Conservation (phyloP, 768 basidiomycete species). For the Tylopilus vinaceipallidus region DNA sequence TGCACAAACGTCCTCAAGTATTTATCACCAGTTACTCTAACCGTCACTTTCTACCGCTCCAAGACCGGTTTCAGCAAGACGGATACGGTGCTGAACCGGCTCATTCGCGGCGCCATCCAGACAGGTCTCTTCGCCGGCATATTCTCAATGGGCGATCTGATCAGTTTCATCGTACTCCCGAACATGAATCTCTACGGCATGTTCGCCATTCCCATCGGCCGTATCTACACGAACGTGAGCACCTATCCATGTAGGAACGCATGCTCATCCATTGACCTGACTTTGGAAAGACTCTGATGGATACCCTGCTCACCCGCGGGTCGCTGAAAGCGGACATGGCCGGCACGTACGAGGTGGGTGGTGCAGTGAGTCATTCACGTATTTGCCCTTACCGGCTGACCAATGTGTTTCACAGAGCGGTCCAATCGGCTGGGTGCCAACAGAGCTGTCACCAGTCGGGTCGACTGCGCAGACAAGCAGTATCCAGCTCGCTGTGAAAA, state of each 20-base stretch:
- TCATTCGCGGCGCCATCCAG: neutral
- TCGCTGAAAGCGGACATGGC: neutral
- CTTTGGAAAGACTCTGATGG: slow-evolving; percentile 8
- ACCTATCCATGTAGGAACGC: no score
- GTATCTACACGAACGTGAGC: neutral
- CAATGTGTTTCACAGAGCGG: neutral
- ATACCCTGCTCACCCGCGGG: slow-evolving; percentile 9
- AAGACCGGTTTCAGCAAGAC: neutral
- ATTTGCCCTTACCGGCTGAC: neutral
- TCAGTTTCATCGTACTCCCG: neutral
- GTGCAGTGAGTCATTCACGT: neutral
- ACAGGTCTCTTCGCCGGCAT: neutral
- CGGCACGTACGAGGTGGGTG: neutral
- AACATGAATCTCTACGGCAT: neutral
- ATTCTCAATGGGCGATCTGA: neutral
- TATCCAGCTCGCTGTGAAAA: slow-evolving; percentile 2
- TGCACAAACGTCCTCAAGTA: no score
- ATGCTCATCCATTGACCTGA: neutral
- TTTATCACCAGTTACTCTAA: neutral
- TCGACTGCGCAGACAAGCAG: neutral
- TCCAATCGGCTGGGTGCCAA: neutral
- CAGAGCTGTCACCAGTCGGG: neutral
- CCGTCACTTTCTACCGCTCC: neutral
- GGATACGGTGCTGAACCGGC: neutral
- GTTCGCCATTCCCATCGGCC: neutral